Conservation (phyloP, 2,329 filamentous ascomycete genomes). For the Cercospora sesami region DNA sequence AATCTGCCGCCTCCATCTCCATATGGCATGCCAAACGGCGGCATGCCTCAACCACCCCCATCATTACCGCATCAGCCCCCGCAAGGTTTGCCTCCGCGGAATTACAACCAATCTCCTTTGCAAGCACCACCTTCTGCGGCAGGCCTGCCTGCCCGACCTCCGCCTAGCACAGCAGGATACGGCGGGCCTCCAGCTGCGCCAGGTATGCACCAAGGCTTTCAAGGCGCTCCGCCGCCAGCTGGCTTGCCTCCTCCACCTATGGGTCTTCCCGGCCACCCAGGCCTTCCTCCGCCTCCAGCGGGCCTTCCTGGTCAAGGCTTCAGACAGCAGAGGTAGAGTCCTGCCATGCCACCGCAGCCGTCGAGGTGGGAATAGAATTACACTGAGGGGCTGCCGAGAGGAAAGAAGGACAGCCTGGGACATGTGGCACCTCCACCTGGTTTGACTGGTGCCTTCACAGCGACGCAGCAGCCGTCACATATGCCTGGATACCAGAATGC, state of each 20-base stretch:
- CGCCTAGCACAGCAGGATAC: conserved; percentile 66
- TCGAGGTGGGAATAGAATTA: not conserved
- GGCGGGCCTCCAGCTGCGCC: conserved; percentile 62
- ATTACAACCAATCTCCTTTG: conserved; percentile 49
- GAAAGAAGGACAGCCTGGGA: conserved; percentile 6
- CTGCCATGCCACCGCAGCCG: conserved; percentile 1
- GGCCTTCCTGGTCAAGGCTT: conserved; percentile 42
- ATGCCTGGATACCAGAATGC: not conserved
- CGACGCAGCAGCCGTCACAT: not conserved
- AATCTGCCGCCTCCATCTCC: conserved; percentile 22
- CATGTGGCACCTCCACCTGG: not conserved
- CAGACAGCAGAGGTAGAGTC: conserved; percentile 14
- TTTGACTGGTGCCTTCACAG: not conserved
- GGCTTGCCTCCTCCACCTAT: conserved; percentile 46
- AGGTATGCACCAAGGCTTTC: conserved; percentile 35
- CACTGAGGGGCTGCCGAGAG: not conserved
- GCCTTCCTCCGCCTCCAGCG: conserved; percentile 50
- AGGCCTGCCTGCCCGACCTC: conserved; percentile 67
- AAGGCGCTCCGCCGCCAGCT: conserved; percentile 42
- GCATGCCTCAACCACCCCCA: conserved; percentile 16
- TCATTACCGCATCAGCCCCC: conserved; percentile 18
- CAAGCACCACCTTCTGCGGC: conserved; percentile 61
- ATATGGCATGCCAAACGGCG: conserved; percentile 21
- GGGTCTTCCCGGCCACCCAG: conserved; percentile 29
- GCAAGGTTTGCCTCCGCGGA: conserved; percentile 19